Evolutionary conservation across 1,284 basidiomycete genomes (phyloP), one percentile per base, ranked within the genome.

Genomic region (Cryptococcus wingfieldii): DNA sequence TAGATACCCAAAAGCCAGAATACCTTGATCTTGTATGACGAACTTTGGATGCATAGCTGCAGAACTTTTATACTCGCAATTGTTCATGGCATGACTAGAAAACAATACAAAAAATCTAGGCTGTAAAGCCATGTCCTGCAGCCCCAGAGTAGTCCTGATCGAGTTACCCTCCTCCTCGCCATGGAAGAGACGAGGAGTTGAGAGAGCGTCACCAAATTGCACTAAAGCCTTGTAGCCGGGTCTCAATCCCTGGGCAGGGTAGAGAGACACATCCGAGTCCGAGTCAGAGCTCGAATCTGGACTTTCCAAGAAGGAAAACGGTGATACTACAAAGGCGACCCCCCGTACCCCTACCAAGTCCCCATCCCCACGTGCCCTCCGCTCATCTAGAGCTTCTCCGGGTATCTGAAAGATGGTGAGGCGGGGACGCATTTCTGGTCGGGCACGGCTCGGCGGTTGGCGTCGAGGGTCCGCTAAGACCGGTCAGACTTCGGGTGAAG

Each of bases 111-210:
- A 66, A 73, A 71, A 77, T 77, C 75, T 77, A 77, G 74, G 75
- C 75, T 62, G 34, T 27, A 58, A 58, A 62, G 73, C 67, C 68
- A 71, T 72, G 49, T 34, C 60, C 63, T 66, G 71, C 75, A 77
- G 74, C 62, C 73, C 72, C 75, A 77, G 76, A 77, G 75, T 76
- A 77, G 76, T 77, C 76, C 76, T 77, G 76, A 77, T 77, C 74
- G 76, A 77, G 76, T 77, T 77, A 71, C 74, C 73, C 61, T 63
- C 63, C 60, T 34, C 31, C 10, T 54, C 58, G 45, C 31, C 51
- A 51, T 14, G 37, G 34, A 51, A 31, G 19, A 27, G 42, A 56
- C 39, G 28, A 54, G 42, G 50, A 34, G 53, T 44, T 39, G 39
- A 50, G 55, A 64, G 59, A 65, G 74, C 71, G 76, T 75, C 76